phyloP scores from a whole-genome alignment of 805 yeast species.

The Vanderwaltozyma yarrowii region DNA sequence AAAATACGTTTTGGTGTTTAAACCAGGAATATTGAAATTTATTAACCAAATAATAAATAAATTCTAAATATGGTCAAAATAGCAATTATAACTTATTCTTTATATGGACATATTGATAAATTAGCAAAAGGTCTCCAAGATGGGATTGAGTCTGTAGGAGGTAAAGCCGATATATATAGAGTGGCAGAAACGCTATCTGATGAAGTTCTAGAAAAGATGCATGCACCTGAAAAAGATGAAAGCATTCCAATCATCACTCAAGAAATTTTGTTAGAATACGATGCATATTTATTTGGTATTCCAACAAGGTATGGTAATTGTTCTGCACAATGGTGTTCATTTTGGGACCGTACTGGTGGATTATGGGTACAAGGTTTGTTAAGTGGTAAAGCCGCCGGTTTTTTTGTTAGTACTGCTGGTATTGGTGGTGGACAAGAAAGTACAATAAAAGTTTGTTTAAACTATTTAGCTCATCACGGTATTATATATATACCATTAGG shows the following conservation, averaged over 20 bases:
- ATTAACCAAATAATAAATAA: no score
- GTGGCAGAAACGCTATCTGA: constrained; percentile 66
- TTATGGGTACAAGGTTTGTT: constrained; percentile 67
- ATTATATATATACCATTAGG: constrained; percentile 72
- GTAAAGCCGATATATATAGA: constrained; percentile 58
- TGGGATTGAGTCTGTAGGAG: constrained; percentile 67
- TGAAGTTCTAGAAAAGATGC: constrained; percentile 46
- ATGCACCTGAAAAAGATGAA: constrained; percentile 55
- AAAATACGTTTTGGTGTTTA: no score
- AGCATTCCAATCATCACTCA: constrained; percentile 47
- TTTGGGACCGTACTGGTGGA: constrained; percentile 75
- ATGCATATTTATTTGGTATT: constrained; percentile 67
- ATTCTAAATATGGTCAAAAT: constrained; percentile 25
- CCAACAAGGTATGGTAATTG: constrained; percentile 73
- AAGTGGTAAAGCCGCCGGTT: constrained; percentile 67
- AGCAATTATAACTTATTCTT: constrained; percentile 58
- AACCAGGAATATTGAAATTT: no score
- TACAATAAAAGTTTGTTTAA: constrained; percentile 52
- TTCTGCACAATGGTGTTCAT: constrained; percentile 69
- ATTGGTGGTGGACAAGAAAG: constrained; percentile 76
- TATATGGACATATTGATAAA: constrained; percentile 65
- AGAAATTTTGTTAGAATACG: constrained; percentile 50
- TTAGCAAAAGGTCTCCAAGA: constrained; percentile 58
- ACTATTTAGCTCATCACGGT: constrained; percentile 68
- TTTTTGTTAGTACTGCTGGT: constrained; percentile 61